Evolutionary conservation across 352 stramenopile genomes (phyloP).

Genomic region (Phytophthora fragariaefolia): DNA sequence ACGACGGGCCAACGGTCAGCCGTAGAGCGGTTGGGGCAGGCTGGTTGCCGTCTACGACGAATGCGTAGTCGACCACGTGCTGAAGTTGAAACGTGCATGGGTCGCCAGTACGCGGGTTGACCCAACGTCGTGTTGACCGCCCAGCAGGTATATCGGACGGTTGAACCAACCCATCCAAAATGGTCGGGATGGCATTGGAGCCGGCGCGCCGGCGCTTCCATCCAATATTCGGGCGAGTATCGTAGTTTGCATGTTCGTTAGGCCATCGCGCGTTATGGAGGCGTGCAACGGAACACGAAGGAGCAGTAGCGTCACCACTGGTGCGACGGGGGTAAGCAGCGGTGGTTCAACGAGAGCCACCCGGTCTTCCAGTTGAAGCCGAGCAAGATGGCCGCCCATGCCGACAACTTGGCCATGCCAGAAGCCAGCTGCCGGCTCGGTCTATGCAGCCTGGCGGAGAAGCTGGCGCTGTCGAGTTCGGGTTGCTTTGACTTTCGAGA

Average conservation of each 20-base stretch:
- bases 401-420: conserved; percentile 25
- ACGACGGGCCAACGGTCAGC: not conserved
- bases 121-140: too few relatives aligned
- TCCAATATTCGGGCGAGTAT: conserved; percentile 13
- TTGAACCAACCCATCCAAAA: conserved; percentile 2
- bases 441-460: conserved; percentile 11
- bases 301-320: conserved; percentile 11
- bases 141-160: too few relatives aligned
- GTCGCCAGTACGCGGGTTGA: conserved; percentile 4
- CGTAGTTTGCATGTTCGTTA: conserved; percentile 9
- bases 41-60: conserved; percentile 14
- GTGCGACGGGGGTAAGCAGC: not conserved
- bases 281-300: not conserved
- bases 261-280: not conserved
- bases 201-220: not conserved
- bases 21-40: not conserved
- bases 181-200: conserved; percentile 11
- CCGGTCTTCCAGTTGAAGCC: conserved; percentile 10
- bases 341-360: conserved; percentile 5
- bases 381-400: conserved; percentile 1
- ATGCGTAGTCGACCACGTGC: conserved; percentile 17
- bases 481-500: conserved; percentile 15
- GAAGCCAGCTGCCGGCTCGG: conserved; percentile 1
- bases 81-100: conserved; percentile 6
- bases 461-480: not conserved